A percentile compares a stretch with the other conserved stretches of the same genome.
Conservation (phyloP, 169 alveolate genomes). For the Theileria annulata region DNA sequence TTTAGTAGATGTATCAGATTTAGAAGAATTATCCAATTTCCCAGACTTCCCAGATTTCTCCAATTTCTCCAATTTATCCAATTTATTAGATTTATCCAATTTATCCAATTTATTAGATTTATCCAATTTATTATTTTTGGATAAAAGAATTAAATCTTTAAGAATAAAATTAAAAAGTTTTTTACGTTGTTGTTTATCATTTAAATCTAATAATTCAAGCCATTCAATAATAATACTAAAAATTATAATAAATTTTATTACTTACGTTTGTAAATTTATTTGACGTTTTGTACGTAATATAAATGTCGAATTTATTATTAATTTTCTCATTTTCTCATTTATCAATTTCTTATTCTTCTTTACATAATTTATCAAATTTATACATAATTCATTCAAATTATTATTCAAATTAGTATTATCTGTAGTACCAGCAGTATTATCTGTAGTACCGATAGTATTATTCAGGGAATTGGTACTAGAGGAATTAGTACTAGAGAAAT, state of each 20-base stretch:
- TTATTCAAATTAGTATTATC: background rate
- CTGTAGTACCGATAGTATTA: background rate
- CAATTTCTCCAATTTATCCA: no score
- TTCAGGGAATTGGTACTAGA: background rate
- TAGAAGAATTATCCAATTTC: no score
- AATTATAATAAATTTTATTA: background rate
- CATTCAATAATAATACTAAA: slow-evolving; percentile 49
- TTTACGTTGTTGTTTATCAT: slow-evolving; percentile 44
- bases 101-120: no score
- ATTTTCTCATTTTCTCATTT: slow-evolving; percentile 44
- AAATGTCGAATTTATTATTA: slow-evolving; percentile 49
- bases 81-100: no score
- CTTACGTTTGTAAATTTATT: slow-evolving; percentile 48
- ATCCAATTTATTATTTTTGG: no score
- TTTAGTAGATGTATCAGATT: no score
- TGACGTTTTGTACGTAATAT: slow-evolving; percentile 45
- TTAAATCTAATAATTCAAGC: slow-evolving; percentile 54
- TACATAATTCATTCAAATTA: slow-evolving; percentile 24
- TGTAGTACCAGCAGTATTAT: background rate
- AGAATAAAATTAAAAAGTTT: slow-evolving; percentile 45
- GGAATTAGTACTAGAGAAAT: background rate
- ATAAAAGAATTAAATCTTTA: slow-evolving; percentile 36
- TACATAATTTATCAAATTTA: slow-evolving; percentile 46
- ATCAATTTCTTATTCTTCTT: slow-evolving; percentile 34
- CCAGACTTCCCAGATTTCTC: no score